Base-by-base conservation (phyloP, 2,329 filamentous ascomycete genomes). In the Alternaria arborescens region DNA sequence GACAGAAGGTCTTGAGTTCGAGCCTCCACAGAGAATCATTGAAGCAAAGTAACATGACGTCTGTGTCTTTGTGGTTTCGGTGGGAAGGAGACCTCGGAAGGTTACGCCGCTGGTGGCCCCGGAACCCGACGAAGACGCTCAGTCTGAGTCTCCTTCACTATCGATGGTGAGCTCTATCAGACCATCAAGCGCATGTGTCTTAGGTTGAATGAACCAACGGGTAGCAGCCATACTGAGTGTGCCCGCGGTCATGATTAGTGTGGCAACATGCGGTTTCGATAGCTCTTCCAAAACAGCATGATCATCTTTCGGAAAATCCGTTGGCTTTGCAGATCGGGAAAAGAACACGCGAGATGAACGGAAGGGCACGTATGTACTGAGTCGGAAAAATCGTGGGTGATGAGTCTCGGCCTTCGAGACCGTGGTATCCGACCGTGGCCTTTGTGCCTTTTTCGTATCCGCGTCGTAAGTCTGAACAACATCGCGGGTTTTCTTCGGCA, bases 321-420 rank as follows among this genome's bases (percentile, higher is more conserved):
- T 52, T 1, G 62, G 56, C 51, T 65, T 73, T 8, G 67, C 57
- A 52, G 61, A 69, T 24, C 70, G 73, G 22, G 74, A 61, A 43
- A 74, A 77, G 50, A 76, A 77, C n/a, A 77, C 68, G n/a, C 73
- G 71, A 5, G 74, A 71, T 8, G 73, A 72, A 8, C 72, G 60
- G 22, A 76, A 74, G 2, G 74, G 73, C 3, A 76, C 65, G 34
- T 70, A 64, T 7, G 73, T 73, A 48, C 69, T 74, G 30, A 76
- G 71, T 22, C 73, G 73, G 55, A 77, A 71, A 55, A 77, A 76
- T 5, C 74, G 72, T 7, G 75, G 75, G 8, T 70, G 66, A 11
- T 61, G 64, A 10, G 61, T 52, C 14, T 67, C 64, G 16, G 58
- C 18, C 42, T 67, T 71, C 0, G 67, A 64, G 16, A 50, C 52